Base-by-base conservation (phyloP, 345 rosid species). In the Mallotus nudiflorus region DNA sequence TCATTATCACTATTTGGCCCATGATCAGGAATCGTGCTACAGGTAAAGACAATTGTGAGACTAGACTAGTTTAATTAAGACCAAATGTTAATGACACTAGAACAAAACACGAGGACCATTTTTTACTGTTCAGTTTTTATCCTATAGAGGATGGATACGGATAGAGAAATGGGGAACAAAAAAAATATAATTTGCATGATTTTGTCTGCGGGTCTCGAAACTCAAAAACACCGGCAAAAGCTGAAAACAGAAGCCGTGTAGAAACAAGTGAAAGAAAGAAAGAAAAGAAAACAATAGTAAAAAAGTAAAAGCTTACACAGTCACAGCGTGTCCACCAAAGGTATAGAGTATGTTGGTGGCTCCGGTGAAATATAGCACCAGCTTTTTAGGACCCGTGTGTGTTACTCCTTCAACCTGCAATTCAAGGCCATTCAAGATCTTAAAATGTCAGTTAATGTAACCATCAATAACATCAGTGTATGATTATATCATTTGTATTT, bases 251-350 rank as follows among this genome's bases (percentile, higher is more conserved):
- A 89, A 88, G 96, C 93, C 78, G 82, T 54, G 85, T 76, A 82
- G 91, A 78, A 85, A 77, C 89, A 31, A 51, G 11, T 45, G 67
- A 65, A 62, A 16, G 28, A 54, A 66, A 16, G 31, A 19, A 37
- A 33, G 22, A n/a, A n/a, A n/a, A n/a, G n/a, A 22, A n/a, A 28
- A 22, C 20, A 15, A 56, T 3, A 52, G 13, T 29, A 25, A 25
- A 6, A 15, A 3, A 42, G 37, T 33, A 69, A 68, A 28, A 66
- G 74, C 96, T 85, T 85, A 95, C 99, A 95, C 99, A 49, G 99
- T 95, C 75, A 95, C 99, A 6, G 99, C 99, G 69, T 95, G 99
- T 44, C 99, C 99, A 27, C 99, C 99, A 40, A 92, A 95, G 35
- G 99, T 95, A 77, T 95, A 95, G 70, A 95, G 88, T 31, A 95